Evolutionary conservation across 1,139 yeast genomes (phyloP), one percentile per base, ranked within the genome.

Genomic region (Blastobotrys elegans): DNA sequence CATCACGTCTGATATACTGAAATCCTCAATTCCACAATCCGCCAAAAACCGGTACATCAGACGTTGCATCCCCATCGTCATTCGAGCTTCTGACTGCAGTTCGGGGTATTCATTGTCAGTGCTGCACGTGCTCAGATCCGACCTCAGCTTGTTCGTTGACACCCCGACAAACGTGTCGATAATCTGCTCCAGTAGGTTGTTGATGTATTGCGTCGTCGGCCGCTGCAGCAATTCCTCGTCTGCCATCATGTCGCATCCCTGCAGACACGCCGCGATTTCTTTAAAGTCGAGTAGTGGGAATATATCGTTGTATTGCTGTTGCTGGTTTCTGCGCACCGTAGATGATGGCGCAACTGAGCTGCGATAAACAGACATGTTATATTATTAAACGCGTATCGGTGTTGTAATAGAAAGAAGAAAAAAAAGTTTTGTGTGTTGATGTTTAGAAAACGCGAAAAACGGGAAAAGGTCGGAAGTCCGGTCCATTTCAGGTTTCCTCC

Each of bases 1-100:
- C 44, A 73, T 69, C 35, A 77, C 69, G 65, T 89, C 97, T 68
- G 77, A 73, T 47, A 88, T 70, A 39, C 82, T 76, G 59, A 88
- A 84, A 63, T 89, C 96, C 49, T 77, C 73, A 3, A 88, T 77
- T 0, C 96, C 96, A 61, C 92, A 82, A 49, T 77, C 82, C 45
- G 74, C 72, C 56, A 86, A 73, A 60, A 87, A 85, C 56, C 74
- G 75, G 59, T 73, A 74, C 50, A 86, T 76, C 5, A 79, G 77
- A 40, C 81, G 68, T 51, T 81, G 84, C 29, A 84, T 67, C 1
- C 80, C 77, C 26, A 84, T 66, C 5, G 65, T 16, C 77, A 72
- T 43, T 65, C 75, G 46, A 59, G 64, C 55, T 58, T 64, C 58
- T 53, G 51, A 56, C 56, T 51, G 61, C 44, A 42, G 51, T 24